Evolutionary conservation across 306 rosid genomes (phyloP).

Genomic region (Fragaria ananassa): DNA sequence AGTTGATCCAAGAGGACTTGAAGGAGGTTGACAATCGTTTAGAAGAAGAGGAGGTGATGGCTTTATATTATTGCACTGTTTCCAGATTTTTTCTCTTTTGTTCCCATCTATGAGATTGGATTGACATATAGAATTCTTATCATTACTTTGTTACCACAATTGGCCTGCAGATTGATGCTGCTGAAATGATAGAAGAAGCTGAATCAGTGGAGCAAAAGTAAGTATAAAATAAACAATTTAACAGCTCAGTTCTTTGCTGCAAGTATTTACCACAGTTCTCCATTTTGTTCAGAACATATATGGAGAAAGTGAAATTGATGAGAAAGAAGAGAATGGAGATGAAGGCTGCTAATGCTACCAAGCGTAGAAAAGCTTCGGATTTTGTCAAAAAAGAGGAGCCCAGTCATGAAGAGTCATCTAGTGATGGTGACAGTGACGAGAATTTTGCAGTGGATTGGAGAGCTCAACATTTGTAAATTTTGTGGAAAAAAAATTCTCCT

Average conservation of each 20-base stretch:
- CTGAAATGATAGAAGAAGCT: slow-evolving; percentile 83
- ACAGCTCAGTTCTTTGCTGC: background rate
- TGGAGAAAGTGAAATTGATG: slow-evolving; percentile 69
- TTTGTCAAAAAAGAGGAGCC: slow-evolving; percentile 33
- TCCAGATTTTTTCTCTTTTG: background rate
- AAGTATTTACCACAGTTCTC: slow-evolving; percentile 9
- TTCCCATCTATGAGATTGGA: background rate
- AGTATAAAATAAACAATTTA: slow-evolving; percentile 12
- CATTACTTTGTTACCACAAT: slow-evolving; percentile 20
- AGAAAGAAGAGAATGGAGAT: slow-evolving; percentile 66
- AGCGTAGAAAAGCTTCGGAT: slow-evolving; percentile 43
- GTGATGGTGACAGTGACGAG: slow-evolving; percentile 68
- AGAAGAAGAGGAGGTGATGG: slow-evolving; percentile 91
- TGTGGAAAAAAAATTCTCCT: background rate
- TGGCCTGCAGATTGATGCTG: slow-evolving; percentile 74
- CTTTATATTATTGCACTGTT: slow-evolving; percentile 17
- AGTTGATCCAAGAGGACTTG: slow-evolving; percentile 95
- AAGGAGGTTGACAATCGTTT: slow-evolving; percentile 79
- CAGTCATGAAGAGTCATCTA: slow-evolving; percentile 50
- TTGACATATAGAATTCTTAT: background rate
- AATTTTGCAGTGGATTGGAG: slow-evolving; percentile 91
- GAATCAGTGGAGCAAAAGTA: slow-evolving; percentile 83
- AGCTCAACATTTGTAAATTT: slow-evolving; percentile 74
- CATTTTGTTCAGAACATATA: slow-evolving; percentile 40
- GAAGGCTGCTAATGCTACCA: slow-evolving; percentile 50